Percentiles rank a stretch among this genome's conserved stretches.
phyloP scores from a whole-genome alignment of 2,329 filamentous ascomycete species.

The Fusarium tupiense region DNA sequence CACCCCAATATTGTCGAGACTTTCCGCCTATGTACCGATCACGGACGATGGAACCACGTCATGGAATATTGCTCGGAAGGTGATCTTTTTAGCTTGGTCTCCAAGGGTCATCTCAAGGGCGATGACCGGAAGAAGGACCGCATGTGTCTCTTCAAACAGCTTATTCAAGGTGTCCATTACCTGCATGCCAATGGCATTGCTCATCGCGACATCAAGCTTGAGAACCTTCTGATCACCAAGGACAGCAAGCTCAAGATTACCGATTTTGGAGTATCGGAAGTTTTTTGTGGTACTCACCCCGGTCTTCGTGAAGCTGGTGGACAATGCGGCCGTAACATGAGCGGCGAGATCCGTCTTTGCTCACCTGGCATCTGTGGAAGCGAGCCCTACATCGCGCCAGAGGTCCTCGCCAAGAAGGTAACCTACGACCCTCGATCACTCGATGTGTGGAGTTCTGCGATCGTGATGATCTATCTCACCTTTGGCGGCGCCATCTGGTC shows the following conservation, averaged over 20 bases:
- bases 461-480: conserved; percentile 82
- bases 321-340: conserved; percentile 78
- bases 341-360: conserved; percentile 74
- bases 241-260: conserved; percentile 89
- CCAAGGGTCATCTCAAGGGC: conserved; percentile 72
- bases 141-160: conserved; percentile 88
- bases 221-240: conserved; percentile 82
- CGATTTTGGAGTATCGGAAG: conserved; percentile 89
- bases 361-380: conserved; percentile 85
- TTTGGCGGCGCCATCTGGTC: conserved; percentile 80
- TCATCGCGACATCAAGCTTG: conserved; percentile 90
- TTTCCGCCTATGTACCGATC: conserved; percentile 77
- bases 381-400: conserved; percentile 86
- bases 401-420: conserved; percentile 76
- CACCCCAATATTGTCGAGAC: conserved; percentile 91
- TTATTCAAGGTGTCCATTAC: conserved; percentile 83
- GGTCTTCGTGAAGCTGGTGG: conserved; percentile 78
- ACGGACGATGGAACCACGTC: conserved; percentile 85
- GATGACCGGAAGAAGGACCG: conserved; percentile 75
- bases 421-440: conserved; percentile 78
- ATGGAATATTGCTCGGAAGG: conserved; percentile 92
- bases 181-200: conserved; percentile 86
- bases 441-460: conserved; percentile 87
- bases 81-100: conserved; percentile 80
- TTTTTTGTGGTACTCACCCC: conserved; percentile 84